Conservation (phyloP, 139 green algal species). For the Tetraselmis striata region DNA sequence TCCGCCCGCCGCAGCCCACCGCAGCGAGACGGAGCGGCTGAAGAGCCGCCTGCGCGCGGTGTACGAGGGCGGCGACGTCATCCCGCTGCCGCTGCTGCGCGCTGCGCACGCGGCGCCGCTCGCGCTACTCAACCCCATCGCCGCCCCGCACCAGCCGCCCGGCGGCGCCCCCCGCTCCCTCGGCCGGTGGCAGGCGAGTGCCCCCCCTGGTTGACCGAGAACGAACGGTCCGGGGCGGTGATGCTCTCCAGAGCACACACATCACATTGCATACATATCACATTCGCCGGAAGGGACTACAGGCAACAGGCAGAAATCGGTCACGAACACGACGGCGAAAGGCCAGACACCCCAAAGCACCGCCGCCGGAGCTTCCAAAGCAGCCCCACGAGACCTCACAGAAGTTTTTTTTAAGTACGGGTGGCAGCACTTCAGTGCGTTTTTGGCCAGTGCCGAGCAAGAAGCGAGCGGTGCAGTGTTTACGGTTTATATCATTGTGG, state of each 20-base stretch:
- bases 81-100: constrained; percentile 75
- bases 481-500: too few relatives aligned
- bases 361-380: too few relatives aligned
- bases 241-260: neutral
- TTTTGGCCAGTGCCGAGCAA: too few relatives aligned
- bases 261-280: neutral
- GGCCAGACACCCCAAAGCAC: too few relatives aligned
- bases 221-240: neutral
- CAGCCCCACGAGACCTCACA: too few relatives aligned
- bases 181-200: neutral
- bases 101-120: constrained; percentile 55
- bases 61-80: constrained; percentile 60
- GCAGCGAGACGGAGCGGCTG: constrained; percentile 19
- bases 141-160: neutral
- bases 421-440: too few relatives aligned
- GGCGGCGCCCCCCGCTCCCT: neutral
- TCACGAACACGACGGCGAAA: too few relatives aligned
- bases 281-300: neutral
- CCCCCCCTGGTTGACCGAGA: neutral
- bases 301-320: neutral
- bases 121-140: constrained; percentile 42
- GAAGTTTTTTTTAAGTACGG: too few relatives aligned
- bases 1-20: too few relatives aligned
- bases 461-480: too few relatives aligned
- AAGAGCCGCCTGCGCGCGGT: constrained; percentile 50